Conservation (phyloP, 2,329 filamentous ascomycete genomes). For the Chaetomiaceae sp. region DNA sequence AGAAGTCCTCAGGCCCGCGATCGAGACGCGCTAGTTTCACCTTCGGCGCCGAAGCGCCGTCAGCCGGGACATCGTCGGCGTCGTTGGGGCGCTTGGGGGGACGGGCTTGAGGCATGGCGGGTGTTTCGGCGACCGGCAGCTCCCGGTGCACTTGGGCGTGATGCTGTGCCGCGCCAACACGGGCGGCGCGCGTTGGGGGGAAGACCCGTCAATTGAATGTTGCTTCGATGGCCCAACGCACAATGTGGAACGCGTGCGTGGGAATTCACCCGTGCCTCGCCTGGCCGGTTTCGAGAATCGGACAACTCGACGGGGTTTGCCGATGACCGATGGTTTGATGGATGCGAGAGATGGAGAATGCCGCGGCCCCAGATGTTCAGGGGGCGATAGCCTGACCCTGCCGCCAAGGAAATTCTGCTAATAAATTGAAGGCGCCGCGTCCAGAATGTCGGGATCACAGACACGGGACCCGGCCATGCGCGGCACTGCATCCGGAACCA, state of each 20-base stretch:
- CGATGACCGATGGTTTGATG: constrained; percentile 13
- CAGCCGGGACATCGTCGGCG: constrained; percentile 34
- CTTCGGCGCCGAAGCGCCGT: constrained; percentile 37
- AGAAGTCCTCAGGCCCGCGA: constrained; percentile 48
- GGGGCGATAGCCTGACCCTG: constrained; percentile 15
- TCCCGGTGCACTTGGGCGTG: constrained; percentile 3
- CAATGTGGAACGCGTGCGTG: constrained; percentile 2
- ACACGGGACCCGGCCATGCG: not conserved
- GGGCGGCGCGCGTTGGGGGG: constrained; percentile 16
- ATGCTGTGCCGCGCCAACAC: constrained; percentile 24
- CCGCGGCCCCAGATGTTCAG: constrained; percentile 19
- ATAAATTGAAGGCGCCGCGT: constrained; percentile 14
- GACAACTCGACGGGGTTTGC: constrained; percentile 23
- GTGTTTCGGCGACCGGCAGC: constrained; percentile 20
- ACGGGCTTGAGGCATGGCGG: constrained; percentile 38
- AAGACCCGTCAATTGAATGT: constrained; percentile 12
- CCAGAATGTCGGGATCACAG: constrained; percentile 23
- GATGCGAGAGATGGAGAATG: constrained; percentile 24
- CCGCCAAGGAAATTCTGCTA: not conserved
- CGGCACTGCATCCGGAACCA: not conserved
- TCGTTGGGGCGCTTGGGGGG: constrained; percentile 43
- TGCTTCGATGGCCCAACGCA: not conserved
- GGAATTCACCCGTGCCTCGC: not conserved
- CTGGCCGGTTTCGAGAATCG: constrained; percentile 5
- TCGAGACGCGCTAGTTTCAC: constrained; percentile 49